Conservation (phyloP, 2,329 filamentous ascomycete genomes). For the Diaporthe destruens region DNA sequence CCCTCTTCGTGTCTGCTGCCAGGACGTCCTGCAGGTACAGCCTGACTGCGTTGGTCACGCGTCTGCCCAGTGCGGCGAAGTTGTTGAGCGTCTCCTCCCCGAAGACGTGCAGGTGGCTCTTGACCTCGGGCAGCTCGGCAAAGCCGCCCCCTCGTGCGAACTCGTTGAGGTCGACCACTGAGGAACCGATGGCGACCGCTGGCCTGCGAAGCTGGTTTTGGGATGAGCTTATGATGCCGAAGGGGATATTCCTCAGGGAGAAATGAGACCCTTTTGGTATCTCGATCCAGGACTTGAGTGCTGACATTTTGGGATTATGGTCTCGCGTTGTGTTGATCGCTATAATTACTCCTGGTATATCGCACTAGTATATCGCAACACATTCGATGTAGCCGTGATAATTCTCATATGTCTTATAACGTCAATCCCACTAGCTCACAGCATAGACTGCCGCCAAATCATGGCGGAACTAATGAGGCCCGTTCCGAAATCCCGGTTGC, state of each 20-base stretch:
- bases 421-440: no score
- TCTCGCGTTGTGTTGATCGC: no score
- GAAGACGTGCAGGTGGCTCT: constrained; percentile 43
- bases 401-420: no score
- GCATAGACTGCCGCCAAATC: no score
- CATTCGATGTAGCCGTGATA: no score
- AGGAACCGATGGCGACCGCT: constrained; percentile 79
- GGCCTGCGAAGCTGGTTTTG: constrained; percentile 68
- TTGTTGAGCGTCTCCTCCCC: constrained; percentile 72
- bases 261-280: constrained; percentile 62
- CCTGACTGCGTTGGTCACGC: constrained; percentile 78
- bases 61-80: constrained; percentile 78
- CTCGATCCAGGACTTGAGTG: constrained; percentile 47
- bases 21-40: constrained; percentile 73
- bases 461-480: background rate
- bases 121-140: constrained; percentile 33
- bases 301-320: background rate
- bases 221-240: constrained; percentile 81
- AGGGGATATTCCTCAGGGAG: constrained; percentile 84
- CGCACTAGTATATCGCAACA: no score
- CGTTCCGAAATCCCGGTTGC: constrained; percentile 16
- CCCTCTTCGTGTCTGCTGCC: constrained; percentile 63
- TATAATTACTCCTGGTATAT: no score
- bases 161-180: constrained; percentile 76
- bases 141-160: constrained; percentile 66